Percentiles rank a stretch among this genome's conserved stretches.
These are phyloP conservation scores for Fusarium fracticaudum DNA, from an alignment of 2,329 filamentous ascomycete species.

Conservation along the genomic window DNA sequence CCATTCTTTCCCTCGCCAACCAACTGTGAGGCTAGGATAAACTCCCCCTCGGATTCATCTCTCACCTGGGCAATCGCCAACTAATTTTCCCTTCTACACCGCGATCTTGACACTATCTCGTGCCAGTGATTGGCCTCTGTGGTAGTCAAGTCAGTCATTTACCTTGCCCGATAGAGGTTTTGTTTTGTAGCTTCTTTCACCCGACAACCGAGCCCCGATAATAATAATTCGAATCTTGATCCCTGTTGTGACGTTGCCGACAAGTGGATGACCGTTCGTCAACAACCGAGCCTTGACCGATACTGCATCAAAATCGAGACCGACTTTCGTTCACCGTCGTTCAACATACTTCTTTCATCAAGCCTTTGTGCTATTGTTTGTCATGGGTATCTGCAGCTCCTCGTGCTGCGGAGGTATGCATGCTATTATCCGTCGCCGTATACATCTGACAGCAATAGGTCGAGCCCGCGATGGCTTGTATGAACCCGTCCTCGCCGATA, in stretches of 20 bases:
- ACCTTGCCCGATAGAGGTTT: conserved; percentile 11
- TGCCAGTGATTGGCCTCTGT: conserved; percentile 30
- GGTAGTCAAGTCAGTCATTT: conserved; percentile 13
- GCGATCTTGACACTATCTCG: conserved; percentile 22
- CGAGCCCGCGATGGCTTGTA: conserved; percentile 84
- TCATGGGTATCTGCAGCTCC: conserved; percentile 71
- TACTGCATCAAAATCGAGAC: conserved; percentile 22
- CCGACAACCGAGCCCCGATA: conserved; percentile 31
- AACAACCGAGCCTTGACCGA: conserved; percentile 29
- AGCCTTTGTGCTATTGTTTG: conserved; percentile 33
- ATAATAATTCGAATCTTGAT: conserved; percentile 35
- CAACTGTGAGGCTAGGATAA: conserved; percentile 31
- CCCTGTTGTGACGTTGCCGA: conserved; percentile 42
- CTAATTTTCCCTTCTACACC: conserved; percentile 30
- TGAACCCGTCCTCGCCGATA: conserved; percentile 90
- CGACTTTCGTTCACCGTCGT: conserved; percentile 9
- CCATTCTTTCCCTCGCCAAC: conserved; percentile 41
- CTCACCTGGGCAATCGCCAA: conserved; percentile 23
- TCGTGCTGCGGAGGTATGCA: conserved; percentile 63
- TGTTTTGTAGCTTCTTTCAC: conserved; percentile 24
- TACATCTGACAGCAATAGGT: conserved; percentile 56
- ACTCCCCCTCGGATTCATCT: conserved; percentile 35
- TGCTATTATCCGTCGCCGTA: conserved; percentile 4
- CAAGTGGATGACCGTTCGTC: conserved; percentile 22
- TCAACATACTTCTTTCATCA: conserved; percentile 17